Evolutionary conservation across 257 asterid species (phyloP).

Genomic region (Petunia axillaris): DNA sequence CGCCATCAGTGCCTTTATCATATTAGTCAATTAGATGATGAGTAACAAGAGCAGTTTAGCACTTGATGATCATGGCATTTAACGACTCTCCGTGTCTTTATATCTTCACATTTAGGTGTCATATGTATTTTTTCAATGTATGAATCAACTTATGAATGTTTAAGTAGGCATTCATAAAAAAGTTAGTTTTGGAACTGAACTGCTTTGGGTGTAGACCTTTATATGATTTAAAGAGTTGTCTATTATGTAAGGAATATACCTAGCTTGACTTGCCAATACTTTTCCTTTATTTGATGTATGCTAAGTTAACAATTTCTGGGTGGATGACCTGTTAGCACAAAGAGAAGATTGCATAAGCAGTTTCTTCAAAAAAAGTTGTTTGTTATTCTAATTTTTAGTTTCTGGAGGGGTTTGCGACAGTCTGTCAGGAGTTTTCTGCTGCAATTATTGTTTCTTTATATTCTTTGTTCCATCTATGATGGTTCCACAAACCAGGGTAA

Average conservation of each 20-base stretch:
- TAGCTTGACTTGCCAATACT: neutral
- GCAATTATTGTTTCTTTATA: neutral
- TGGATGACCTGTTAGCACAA: neutral
- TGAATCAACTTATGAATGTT: too few species aligned
- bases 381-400: neutral
- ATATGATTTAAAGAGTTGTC: neutral
- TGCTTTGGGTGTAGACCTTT: constrained; percentile 11
- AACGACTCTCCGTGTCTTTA: neutral
- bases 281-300: constrained; percentile 20
- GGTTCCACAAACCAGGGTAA: too few species aligned
- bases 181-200: neutral
- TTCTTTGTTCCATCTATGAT: neutral
- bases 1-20: neutral
- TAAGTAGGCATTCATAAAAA: neutral
- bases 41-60: neutral
- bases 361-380: neutral
- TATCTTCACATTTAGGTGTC: neutral
- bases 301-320: neutral
- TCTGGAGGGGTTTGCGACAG: constrained; percentile 6
- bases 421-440: neutral
- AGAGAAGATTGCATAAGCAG: neutral
- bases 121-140: neutral
- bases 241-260: neutral
- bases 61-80: constrained; percentile 6
- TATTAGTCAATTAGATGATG: constrained; percentile 16